A percentile compares a stretch with the other conserved stretches of the same genome.
phyloP scores from a whole-genome alignment of 2,329 filamentous ascomycete genomes.

The Aspergillus sp. region DNA sequence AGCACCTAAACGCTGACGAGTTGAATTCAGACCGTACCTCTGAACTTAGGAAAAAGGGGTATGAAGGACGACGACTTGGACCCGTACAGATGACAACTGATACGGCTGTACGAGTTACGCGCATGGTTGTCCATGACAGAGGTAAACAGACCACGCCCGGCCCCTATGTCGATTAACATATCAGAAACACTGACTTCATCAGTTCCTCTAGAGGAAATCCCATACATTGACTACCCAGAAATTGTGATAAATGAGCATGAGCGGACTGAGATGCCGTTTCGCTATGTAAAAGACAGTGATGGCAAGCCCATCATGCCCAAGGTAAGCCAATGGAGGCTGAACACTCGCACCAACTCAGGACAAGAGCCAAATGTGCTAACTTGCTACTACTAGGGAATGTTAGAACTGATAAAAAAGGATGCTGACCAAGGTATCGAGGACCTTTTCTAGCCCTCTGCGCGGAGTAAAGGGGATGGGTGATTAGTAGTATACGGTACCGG shows the following conservation, averaged over 20 bases:
- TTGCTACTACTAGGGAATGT: conserved; percentile 70
- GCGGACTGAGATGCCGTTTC: conserved; percentile 96
- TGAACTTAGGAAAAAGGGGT: conserved; percentile 93
- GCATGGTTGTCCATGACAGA: conserved; percentile 81
- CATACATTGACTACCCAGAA: conserved; percentile 85
- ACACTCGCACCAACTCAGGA: neutral
- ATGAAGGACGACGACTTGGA: conserved; percentile 79
- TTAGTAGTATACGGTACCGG: neutral
- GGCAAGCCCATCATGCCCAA: conserved; percentile 88
- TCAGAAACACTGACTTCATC: conserved; percentile 10
- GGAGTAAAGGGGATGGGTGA: neutral
- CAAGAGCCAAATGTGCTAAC: conserved; percentile 13
- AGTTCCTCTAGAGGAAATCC: conserved; percentile 77
- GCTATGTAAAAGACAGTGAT: conserved; percentile 76
- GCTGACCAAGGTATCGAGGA: conserved; percentile 90
- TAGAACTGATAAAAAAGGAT: conserved; percentile 89
- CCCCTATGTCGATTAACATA: neutral
- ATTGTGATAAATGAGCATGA: conserved; percentile 88
- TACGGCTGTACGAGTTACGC: conserved; percentile 89
- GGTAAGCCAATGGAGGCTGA: conserved; percentile 54
- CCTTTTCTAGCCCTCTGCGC: conserved; percentile 59
- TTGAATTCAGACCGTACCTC: conserved; percentile 89
- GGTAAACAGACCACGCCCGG: conserved; percentile 48
- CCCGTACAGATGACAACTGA: conserved; percentile 98
- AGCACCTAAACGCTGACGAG: conserved; percentile 4